A percentile compares a stretch with the other conserved stretches of the same genome.
Evolutionary conservation across 306 rosid genomes (phyloP).

Genomic region (Arachis hypogaea): DNA sequence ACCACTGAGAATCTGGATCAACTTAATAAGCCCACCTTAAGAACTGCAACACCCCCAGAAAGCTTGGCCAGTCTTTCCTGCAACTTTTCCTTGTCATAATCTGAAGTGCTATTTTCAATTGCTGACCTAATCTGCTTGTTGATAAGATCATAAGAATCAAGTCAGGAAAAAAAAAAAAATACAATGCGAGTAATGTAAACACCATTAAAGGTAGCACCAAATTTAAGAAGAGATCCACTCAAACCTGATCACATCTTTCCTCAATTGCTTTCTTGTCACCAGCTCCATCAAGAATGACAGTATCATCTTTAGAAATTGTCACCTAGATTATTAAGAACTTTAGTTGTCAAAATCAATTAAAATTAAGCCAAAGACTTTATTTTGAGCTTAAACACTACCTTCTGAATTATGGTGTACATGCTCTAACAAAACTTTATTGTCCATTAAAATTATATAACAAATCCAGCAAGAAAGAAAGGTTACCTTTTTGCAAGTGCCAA

Average conservation of each 20-base stretch:
- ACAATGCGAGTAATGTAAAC: constrained; percentile 6
- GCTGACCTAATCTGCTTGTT: constrained; percentile 72
- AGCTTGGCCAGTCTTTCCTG: constrained; percentile 97
- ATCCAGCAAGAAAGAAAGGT: constrained; percentile 5
- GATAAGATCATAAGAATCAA: constrained; percentile 19
- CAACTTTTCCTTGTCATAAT: constrained; percentile 92
- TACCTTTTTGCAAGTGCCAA: constrained; percentile 95
- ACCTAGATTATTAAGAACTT: constrained; percentile 48
- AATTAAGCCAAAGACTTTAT: background rate
- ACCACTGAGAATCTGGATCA: background rate
- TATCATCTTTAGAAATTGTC: constrained; percentile 95
- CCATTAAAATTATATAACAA: background rate
- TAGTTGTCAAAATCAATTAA: background rate
- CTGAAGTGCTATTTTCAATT: constrained; percentile 62
- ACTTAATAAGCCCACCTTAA: constrained; percentile 59
- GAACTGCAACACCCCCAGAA: constrained; percentile 97
- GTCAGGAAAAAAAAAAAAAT: constrained; percentile 14
- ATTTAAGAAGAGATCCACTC: constrained; percentile 20
- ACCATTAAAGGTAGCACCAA: constrained; percentile 4
- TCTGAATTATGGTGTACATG: background rate
- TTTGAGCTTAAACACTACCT: background rate
- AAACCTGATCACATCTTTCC: constrained; percentile 97
- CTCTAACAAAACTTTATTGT: background rate
- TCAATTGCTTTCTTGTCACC: constrained; percentile 89
- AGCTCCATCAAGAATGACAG: constrained; percentile 93